Evolutionary conservation across 495 filamentous ascomycete species (phyloP).

Genomic region (Aspergillus mulundensis): DNA sequence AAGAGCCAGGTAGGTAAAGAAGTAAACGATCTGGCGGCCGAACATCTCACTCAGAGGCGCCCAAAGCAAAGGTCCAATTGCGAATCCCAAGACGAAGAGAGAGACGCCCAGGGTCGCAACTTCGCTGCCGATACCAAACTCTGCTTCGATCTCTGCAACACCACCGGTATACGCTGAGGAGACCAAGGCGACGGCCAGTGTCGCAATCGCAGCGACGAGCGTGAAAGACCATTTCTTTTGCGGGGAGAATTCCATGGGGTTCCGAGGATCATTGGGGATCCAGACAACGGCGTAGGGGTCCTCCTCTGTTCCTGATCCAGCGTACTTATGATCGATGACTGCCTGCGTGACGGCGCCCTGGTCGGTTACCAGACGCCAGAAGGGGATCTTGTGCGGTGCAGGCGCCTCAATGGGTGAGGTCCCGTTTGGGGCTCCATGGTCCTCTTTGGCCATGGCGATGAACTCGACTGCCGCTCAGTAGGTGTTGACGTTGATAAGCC

Average conservation of each 20-base stretch:
- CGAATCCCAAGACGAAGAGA: slow-evolving; percentile 72
- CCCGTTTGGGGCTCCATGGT: slow-evolving; percentile 21
- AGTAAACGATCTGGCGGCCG: slow-evolving; percentile 67
- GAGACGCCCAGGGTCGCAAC: slow-evolving; percentile 66
- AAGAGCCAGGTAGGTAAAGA: slow-evolving; percentile 57
- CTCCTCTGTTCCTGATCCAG: slow-evolving; percentile 66
- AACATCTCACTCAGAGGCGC: slow-evolving; percentile 67
- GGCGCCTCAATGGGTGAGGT: slow-evolving; percentile 30
- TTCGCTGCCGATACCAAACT: slow-evolving; percentile 58
- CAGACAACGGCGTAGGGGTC: slow-evolving; percentile 74
- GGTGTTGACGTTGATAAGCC: background rate
- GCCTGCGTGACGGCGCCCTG: slow-evolving; percentile 53
- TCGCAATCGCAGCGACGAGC: slow-evolving; percentile 58
- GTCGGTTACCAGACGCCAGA: slow-evolving; percentile 44
- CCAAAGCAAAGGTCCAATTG: slow-evolving; percentile 61
- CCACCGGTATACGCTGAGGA: slow-evolving; percentile 76
- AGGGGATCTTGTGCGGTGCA: slow-evolving; percentile 35
- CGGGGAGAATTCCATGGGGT: slow-evolving; percentile 62
- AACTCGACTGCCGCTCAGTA: background rate
- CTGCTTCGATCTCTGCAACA: slow-evolving; percentile 52
- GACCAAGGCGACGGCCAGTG: slow-evolving; percentile 70
- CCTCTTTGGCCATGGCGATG: slow-evolving; percentile 30
- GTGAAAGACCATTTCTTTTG: slow-evolving; percentile 70
- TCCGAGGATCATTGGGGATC: slow-evolving; percentile 65
- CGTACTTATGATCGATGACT: slow-evolving; percentile 57